Evolutionary conservation across 495 filamentous ascomycete genomes (phyloP), one percentile per base, ranked within the genome.

Genomic region (Staphylotrichum longicolle): DNA sequence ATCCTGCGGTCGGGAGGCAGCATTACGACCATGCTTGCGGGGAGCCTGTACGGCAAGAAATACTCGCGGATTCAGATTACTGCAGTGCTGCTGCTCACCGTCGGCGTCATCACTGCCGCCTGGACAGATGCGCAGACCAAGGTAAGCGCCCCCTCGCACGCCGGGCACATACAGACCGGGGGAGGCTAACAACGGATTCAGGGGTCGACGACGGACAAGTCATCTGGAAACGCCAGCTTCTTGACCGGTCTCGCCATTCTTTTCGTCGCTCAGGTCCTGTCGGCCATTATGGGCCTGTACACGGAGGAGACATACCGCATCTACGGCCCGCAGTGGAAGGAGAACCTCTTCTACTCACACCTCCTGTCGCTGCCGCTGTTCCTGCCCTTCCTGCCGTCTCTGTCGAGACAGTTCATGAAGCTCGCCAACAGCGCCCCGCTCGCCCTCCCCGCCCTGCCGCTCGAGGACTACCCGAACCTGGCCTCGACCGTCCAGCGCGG

Each of bases 261-360:
- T 44, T 89, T 93, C 50, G 65, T 96, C 58, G 94, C 94, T 3
- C 95, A 97, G 75, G 72, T 96, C 6, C 78, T 98, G 40, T 96
- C 91, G 30, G 91, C 94, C 42, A 89, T 92, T 63, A 97, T 97
- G 86, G 94, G 94, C 44, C 82, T 96, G 40, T 99, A 96, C 74
- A 91, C 91, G 0, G 91, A 98, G 72, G 83, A 89, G 63, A 90
- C 92, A 5, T 99, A 97, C 74, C 83, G 84, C 61, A 82, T 77
- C 27, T 89, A 96, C 75, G 91, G 93, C 30, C 86, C 87, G 41
- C 88, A 96, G 75, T 98, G 94, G 91, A 90, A 89, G 65, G 94
- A 98, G 72, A 96, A 95, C 67, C 82, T 99, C 14, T 97, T 99
- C 74, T 99, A 98, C 74, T 89, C 86, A 20, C 91, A 96, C 63